phyloP scores from a whole-genome alignment of 495 filamentous ascomycete species.

The Aspergillus ostianus region DNA sequence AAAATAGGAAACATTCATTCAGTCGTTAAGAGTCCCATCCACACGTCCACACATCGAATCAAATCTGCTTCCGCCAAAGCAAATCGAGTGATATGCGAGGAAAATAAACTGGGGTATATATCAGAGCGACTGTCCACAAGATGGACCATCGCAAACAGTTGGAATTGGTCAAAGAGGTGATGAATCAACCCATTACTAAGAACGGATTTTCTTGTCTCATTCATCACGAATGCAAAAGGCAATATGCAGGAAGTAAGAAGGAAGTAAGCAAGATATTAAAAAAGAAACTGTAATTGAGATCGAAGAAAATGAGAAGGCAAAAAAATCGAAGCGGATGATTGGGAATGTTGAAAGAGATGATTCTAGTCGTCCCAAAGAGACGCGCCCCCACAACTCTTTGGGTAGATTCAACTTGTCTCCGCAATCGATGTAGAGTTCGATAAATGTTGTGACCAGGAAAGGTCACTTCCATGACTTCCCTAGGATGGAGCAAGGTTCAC shows the following conservation, averaged over 20 bases:
- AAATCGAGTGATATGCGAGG: conserved; percentile 33
- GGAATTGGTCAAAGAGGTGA: conserved; percentile 13
- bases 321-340: background rate
- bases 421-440: background rate
- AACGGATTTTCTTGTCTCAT: background rate
- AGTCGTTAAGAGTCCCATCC: conserved; percentile 36
- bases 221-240: conserved; percentile 10
- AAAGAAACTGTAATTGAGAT: background rate
- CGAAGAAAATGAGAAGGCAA: conserved; percentile 1
- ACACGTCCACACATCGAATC: conserved; percentile 28
- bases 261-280: conserved; percentile 7
- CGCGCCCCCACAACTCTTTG: background rate
- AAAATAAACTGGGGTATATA: conserved; percentile 36
- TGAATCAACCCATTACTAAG: conserved; percentile 14
- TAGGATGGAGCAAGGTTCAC: background rate
- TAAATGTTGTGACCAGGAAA: background rate
- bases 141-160: conserved; percentile 26
- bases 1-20: conserved; percentile 38
- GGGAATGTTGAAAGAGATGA: background rate
- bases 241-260: background rate
- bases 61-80: conserved; percentile 18
- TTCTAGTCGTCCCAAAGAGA: background rate
- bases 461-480: background rate
- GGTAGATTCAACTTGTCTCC: background rate
- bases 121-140: conserved; percentile 31